Conservation (phyloP, 2,329 filamentous ascomycete genomes). For the Talaromyces sp. region DNA sequence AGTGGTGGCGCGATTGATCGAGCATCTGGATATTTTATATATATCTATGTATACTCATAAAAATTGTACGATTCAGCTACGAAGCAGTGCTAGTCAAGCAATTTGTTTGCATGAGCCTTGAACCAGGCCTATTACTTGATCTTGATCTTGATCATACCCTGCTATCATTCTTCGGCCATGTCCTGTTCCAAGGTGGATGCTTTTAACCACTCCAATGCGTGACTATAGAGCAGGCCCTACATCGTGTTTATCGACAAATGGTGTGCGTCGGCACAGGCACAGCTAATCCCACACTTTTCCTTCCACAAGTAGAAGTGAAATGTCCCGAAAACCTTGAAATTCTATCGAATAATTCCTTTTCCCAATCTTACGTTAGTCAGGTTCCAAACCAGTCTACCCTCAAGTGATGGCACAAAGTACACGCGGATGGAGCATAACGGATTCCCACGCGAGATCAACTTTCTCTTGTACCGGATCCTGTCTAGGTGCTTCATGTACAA, state of each 20-base stretch:
- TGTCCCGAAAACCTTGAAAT: not conserved
- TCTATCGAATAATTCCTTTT: not conserved
- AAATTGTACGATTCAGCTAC: not conserved
- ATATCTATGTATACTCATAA: no score
- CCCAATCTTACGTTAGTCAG: not conserved
- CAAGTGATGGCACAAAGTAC: not conserved
- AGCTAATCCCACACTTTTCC: not conserved
- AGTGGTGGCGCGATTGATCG: conserved; percentile 41
- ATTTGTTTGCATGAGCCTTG: not conserved
- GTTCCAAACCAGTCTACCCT: not conserved
- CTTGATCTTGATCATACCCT: not conserved
- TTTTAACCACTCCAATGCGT: no score
- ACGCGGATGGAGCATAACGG: not conserved
- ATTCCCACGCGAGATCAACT: not conserved
- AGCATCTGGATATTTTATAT: not conserved
- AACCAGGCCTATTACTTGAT: not conserved
- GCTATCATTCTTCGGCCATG: not conserved
- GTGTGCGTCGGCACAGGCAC: no score
- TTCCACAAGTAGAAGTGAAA: not conserved
- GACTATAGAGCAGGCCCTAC: no score
- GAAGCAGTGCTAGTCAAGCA: not conserved
- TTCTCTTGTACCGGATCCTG: not conserved
- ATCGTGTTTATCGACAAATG: not conserved
- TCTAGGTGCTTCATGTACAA: not conserved
- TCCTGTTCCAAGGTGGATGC: no score